These are phyloP conservation scores for Luffa aegyptiaca DNA, from an alignment of 306 rosid species.

Conservation along the genomic window DNA sequence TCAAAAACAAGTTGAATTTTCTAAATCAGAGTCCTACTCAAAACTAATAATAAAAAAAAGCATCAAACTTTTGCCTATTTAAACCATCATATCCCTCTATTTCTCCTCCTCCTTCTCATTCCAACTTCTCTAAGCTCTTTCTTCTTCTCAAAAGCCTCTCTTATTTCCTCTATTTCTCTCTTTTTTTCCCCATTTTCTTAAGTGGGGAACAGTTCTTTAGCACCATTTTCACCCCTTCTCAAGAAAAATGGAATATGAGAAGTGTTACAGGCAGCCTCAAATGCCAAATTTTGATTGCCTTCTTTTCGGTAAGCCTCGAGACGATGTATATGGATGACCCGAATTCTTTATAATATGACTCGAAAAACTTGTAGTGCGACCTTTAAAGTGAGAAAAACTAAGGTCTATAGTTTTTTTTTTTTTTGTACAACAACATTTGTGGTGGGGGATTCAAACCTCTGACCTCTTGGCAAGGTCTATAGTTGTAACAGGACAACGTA, in stretches of 20 bases:
- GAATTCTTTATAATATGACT: background rate
- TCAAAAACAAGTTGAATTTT: background rate
- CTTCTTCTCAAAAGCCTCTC: conserved; percentile 26
- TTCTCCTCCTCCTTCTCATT: conserved; percentile 40
- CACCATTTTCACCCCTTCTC: background rate
- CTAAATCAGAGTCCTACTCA: background rate
- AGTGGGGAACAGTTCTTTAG: background rate
- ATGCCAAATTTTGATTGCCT: conserved; percentile 76
- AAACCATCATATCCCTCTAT: conserved; percentile 22
- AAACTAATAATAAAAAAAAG: background rate
- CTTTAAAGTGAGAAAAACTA: background rate
- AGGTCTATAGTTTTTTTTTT: no score
- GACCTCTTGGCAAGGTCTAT: no score
- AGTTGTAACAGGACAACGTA: no score
- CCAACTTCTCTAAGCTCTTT: conserved; percentile 20
- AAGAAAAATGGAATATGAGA: conserved; percentile 61
- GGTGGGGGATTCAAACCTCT: no score
- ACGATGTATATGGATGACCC: background rate
- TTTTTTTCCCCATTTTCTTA: background rate
- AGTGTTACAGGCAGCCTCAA: conserved; percentile 40
- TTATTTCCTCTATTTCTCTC: background rate
- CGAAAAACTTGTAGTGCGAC: background rate
- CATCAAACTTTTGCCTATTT: conserved; percentile 35
- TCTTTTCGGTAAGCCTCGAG: conserved; percentile 51
- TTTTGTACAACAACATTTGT: no score